A percentile compares a stretch with the other conserved stretches of the same genome.
These are phyloP conservation scores for Symbiotaphrina buchneri DNA, from an alignment of 495 filamentous ascomycete genomes.

Conservation along the genomic window DNA sequence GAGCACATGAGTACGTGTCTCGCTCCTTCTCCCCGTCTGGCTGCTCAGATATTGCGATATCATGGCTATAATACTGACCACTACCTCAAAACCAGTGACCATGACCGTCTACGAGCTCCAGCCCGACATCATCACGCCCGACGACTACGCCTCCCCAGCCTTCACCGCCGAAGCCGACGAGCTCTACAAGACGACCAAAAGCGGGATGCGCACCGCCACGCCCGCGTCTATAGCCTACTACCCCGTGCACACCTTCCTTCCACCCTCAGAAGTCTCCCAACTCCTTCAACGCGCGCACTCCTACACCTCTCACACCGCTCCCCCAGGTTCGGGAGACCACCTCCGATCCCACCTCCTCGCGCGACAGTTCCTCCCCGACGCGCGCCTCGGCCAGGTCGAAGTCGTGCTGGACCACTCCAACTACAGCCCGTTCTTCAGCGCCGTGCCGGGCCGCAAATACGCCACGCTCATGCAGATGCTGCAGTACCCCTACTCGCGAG, in stretches of 20 bases:
- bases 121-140: constrained; percentile 14
- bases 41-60: background rate
- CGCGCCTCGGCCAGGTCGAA: constrained; percentile 23
- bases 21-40: background rate
- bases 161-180: constrained; percentile 13
- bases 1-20: constrained; percentile 23
- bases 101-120: constrained; percentile 23
- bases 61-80: no score
- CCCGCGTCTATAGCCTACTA: constrained; percentile 22
- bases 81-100: no score
- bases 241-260: constrained; percentile 15
- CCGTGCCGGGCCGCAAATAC: constrained; percentile 22
- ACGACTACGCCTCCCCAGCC: constrained; percentile 15
- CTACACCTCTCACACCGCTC: constrained; percentile 1
- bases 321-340: background rate
- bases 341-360: constrained; percentile 8
- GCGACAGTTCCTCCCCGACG: constrained; percentile 13
- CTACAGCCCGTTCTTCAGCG: constrained; percentile 19
- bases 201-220: constrained; percentile 15
- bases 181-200: constrained; percentile 12
- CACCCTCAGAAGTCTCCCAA: constrained; percentile 6
- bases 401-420: constrained; percentile 26
- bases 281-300: constrained; percentile 2
- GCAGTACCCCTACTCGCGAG: constrained; percentile 26
- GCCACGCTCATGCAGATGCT: constrained; percentile 28